These are phyloP conservation scores for Choiromyces venosus DNA, from an alignment of 495 filamentous ascomycete genomes.

Conservation along the genomic window DNA sequence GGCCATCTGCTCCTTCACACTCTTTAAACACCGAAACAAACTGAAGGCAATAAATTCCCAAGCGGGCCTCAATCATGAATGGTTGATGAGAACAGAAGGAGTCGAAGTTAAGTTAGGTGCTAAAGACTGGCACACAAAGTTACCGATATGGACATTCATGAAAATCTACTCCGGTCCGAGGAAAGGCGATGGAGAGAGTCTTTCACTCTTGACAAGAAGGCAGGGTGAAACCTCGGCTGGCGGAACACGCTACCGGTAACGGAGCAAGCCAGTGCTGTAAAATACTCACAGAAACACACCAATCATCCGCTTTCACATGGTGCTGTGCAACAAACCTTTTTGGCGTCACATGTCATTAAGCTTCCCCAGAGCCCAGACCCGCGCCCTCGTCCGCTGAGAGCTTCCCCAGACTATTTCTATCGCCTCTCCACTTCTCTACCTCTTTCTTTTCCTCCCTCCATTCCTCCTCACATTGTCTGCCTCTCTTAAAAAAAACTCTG, in stretches of 20 bases:
- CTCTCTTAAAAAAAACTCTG: not conserved
- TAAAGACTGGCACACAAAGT: not conserved
- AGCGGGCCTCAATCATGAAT: not conserved
- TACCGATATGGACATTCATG: not conserved
- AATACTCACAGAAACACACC: not conserved
- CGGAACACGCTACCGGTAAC: not conserved
- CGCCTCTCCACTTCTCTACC: not conserved
- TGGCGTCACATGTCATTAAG: not conserved
- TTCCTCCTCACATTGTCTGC: not conserved
- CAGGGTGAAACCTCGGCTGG: not conserved
- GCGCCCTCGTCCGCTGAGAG: not conserved
- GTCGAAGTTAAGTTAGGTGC: not conserved
- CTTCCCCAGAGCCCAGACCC: not conserved
- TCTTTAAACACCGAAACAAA: not conserved
- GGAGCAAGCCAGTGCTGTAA: not conserved
- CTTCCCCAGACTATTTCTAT: not conserved
- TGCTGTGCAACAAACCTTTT: not conserved
- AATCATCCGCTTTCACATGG: not conserved
- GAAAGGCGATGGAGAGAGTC: not conserved
- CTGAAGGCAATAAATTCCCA: too few species aligned
- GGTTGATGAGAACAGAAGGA: not conserved
- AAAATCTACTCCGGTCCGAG: conserved; percentile 3
- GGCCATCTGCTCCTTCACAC: not conserved
- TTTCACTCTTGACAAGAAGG: not conserved
- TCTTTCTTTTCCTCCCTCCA: not conserved